Conservation (phyloP, 2,329 filamentous ascomycete species). For the Trichoderma hamatum region DNA sequence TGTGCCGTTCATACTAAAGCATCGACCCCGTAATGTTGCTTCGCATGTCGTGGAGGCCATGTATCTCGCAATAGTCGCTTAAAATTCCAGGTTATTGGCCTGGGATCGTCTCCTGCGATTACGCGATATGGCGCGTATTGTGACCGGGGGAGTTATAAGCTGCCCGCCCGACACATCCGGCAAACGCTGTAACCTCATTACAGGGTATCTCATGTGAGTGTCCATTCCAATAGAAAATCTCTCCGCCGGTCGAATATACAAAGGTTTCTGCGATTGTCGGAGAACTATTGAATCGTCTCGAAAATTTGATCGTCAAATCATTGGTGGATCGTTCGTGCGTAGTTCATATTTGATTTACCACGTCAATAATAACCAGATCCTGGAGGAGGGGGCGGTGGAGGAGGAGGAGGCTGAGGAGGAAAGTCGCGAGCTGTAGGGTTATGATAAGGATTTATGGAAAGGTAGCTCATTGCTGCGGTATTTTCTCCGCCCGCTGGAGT, state of each 20-base stretch:
- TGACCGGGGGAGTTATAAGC: background rate
- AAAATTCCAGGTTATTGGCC: background rate
- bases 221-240: background rate
- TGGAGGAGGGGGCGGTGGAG: background rate
- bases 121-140: background rate
- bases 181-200: background rate
- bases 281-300: background rate
- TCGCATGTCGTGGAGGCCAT: background rate
- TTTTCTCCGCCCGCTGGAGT: constrained; percentile 19
- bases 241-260: background rate
- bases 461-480: constrained; percentile 21
- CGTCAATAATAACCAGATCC: constrained; percentile 21
- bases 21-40: background rate
- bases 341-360: background rate
- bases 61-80: background rate
- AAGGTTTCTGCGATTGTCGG: background rate
- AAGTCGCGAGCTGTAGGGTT: constrained; percentile 23
- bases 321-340: constrained; percentile 6
- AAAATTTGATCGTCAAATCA: background rate
- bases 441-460: constrained; percentile 24
- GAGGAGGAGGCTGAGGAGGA: background rate
- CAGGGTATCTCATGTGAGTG: background rate
- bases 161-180: background rate
- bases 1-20: background rate
- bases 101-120: background rate